phyloP scores from a whole-genome alignment of 2,329 filamentous ascomycete genomes.

The Ophiostoma himal-ulmi region DNA sequence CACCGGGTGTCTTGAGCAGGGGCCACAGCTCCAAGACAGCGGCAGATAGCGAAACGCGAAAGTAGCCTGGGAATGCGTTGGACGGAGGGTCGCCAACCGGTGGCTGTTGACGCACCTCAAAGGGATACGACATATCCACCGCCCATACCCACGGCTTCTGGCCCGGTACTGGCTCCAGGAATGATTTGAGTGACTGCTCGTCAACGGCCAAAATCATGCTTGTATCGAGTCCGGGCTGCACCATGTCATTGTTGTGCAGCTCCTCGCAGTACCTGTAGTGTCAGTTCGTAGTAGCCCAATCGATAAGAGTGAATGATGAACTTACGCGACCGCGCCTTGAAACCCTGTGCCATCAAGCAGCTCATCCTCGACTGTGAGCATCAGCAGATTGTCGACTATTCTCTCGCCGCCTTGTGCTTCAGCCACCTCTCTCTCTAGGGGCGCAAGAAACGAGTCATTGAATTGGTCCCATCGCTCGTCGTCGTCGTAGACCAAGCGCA shows the following conservation, averaged over 20 bases:
- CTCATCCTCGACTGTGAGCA: background rate
- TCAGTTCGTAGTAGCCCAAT: background rate
- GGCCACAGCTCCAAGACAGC: background rate
- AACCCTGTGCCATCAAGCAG: background rate
- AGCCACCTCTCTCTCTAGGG: background rate
- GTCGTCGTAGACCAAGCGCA: background rate
- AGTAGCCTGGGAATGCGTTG: background rate
- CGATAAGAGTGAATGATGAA: background rate
- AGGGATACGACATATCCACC: slow-evolving; percentile 4
- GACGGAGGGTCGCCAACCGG: background rate
- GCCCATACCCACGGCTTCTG: slow-evolving; percentile 3
- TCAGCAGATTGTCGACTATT: background rate
- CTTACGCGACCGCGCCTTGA: background rate
- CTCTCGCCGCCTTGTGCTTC: background rate
- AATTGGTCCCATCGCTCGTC: background rate
- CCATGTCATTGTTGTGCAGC: background rate
- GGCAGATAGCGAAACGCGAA: background rate
- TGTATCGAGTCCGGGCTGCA: background rate
- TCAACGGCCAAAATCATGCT: background rate
- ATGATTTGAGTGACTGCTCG: background rate
- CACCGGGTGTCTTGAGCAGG: background rate
- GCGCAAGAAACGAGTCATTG: background rate
- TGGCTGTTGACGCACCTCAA: background rate
- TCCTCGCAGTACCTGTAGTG: background rate
- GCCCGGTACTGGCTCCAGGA: background rate